phyloP scores from a whole-genome alignment of 2,329 filamentous ascomycete species.

The Xylariaceae sp. region DNA sequence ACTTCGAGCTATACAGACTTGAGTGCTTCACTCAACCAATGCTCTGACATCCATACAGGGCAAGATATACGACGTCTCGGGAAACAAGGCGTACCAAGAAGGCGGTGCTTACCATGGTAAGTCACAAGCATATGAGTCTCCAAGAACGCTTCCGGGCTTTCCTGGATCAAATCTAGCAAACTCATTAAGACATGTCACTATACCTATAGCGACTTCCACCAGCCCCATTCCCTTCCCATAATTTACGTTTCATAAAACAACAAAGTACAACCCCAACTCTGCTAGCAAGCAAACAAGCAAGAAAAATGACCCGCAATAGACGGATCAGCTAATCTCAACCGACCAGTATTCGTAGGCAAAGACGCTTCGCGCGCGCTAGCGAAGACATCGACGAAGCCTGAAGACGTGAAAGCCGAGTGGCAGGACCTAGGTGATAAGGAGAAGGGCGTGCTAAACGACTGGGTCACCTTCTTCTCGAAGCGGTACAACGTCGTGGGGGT shows the following conservation, averaged over 20 bases:
- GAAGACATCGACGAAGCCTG: constrained; percentile 82
- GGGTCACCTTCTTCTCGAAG: constrained; percentile 96
- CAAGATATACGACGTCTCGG: constrained; percentile 91
- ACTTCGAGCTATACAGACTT: neutral
- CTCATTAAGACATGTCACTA: neutral
- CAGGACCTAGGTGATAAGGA: constrained; percentile 83
- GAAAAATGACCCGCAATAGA: neutral
- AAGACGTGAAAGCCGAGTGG: constrained; percentile 86
- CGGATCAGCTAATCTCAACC: constrained; percentile 11
- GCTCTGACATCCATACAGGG: constrained; percentile 60
- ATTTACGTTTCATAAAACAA: neutral
- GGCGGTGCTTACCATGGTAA: constrained; percentile 86
- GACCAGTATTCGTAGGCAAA: constrained; percentile 88
- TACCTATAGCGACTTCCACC: too few species aligned
- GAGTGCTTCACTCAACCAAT: neutral
- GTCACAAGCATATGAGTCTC: constrained; percentile 35
- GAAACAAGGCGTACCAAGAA: constrained; percentile 84
- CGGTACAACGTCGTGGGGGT: constrained; percentile 88
- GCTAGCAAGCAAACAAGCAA: too few species aligned
- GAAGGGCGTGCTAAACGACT: constrained; percentile 85
- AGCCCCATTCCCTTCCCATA: neutral
- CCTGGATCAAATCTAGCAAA: neutral
- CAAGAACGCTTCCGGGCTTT: neutral
- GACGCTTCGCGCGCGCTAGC: constrained; percentile 93
- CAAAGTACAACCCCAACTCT: neutral